phyloP scores from a whole-genome alignment of 2,329 filamentous ascomycete genomes.

The Alternaria triticimaculans region DNA sequence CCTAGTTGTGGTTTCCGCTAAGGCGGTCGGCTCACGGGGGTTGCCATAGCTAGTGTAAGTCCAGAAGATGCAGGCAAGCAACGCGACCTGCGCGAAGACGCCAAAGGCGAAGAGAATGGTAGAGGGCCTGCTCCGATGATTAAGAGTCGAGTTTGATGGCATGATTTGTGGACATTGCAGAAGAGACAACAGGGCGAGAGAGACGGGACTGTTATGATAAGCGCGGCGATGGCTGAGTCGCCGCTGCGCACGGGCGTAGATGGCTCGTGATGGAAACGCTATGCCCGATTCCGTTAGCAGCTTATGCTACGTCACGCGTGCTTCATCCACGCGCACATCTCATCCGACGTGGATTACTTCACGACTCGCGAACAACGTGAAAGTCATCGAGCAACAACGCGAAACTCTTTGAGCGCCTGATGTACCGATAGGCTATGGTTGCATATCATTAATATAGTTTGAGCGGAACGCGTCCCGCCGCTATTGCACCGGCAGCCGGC shows the following conservation, averaged over 20 bases:
- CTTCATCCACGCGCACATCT: conserved; percentile 12
- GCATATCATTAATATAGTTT: background rate
- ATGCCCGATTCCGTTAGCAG: background rate
- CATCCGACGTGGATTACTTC: conserved; percentile 2
- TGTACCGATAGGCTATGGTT: background rate
- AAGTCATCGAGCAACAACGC: background rate
- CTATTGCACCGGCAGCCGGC: background rate
- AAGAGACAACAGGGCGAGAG: conserved; percentile 13
- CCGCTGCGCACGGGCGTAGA: conserved; percentile 22
- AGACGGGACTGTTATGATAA: conserved; percentile 18
- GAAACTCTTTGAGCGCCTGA: background rate
- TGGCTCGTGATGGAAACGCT: conserved; percentile 20
- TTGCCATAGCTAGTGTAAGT: conserved; percentile 15
- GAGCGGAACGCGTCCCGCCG: background rate
- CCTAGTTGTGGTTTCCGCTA: conserved; percentile 8
- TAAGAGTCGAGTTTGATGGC: conserved; percentile 19
- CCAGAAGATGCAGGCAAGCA: conserved; percentile 22
- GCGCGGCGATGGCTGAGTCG: conserved; percentile 24
- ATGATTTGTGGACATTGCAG: conserved; percentile 29
- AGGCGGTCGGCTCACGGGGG: conserved; percentile 11
- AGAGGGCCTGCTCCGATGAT: conserved; percentile 20
- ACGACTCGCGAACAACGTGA: background rate
- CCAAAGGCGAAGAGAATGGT: conserved; percentile 19
- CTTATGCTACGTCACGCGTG: conserved; percentile 9
- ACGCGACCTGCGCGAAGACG: conserved; percentile 32